These are phyloP conservation scores for Picea glauca DNA, from an alignment of 75 land plant species.

Conservation along the genomic window DNA sequence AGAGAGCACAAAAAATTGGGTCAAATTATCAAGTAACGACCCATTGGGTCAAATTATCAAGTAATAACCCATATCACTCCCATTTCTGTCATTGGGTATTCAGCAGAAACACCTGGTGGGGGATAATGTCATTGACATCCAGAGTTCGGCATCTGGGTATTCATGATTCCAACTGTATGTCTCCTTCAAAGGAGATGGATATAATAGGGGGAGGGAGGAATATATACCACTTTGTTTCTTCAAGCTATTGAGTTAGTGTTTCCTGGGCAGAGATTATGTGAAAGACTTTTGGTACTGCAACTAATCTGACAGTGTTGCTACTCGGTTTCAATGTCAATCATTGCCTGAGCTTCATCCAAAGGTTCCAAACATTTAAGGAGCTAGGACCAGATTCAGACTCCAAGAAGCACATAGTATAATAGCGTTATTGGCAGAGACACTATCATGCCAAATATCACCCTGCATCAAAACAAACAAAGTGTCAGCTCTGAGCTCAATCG, in stretches of 20 bases:
- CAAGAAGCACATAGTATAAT: conserved; percentile 69
- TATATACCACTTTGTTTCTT: background rate
- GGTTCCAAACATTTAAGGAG: background rate
- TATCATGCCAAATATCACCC: conserved; percentile 84
- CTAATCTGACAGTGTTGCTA: background rate
- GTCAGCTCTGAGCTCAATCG: no score
- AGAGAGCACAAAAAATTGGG: conserved; percentile 6
- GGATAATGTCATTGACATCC: no score
- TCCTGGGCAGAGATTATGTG: background rate
- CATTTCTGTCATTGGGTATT: background rate
- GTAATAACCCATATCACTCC: background rate
- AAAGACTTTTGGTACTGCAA: background rate
- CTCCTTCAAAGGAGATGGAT: conserved; percentile 2
- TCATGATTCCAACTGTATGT: background rate
- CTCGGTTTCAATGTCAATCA: no score
- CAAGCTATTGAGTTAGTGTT: background rate
- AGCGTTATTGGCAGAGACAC: conserved; percentile 73
- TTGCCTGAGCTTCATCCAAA: background rate
- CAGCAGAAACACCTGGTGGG: background rate
- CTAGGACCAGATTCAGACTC: conserved; percentile 12
- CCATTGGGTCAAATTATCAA: background rate
- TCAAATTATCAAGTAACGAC: background rate
- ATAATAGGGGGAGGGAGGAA: background rate
- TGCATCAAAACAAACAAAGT: conserved; percentile 19
- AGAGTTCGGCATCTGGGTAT: background rate